These are phyloP conservation scores for Clavispora santaluciae DNA, from an alignment of 805 yeast genomes.

Conservation along the genomic window DNA sequence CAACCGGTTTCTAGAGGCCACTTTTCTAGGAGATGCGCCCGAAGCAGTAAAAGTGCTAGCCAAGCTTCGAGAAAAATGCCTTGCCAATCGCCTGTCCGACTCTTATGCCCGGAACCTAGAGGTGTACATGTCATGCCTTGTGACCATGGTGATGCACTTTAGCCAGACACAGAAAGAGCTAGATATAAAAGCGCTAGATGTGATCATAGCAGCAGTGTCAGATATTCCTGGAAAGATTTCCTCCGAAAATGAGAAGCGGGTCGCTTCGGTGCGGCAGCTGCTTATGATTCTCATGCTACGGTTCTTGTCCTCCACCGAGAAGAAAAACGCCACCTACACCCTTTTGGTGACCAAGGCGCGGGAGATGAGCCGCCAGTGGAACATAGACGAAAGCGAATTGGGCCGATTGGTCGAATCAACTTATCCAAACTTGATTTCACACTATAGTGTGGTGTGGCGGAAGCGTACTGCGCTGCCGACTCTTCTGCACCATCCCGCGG, in stretches of 20 bases:
- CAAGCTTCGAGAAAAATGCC: slow-evolving; percentile 3
- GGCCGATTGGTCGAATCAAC: background rate
- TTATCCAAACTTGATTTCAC: background rate
- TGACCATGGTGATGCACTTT: slow-evolving; percentile 2
- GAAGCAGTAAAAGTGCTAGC: slow-evolving; percentile 4
- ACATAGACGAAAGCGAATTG: background rate
- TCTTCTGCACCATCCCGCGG: background rate
- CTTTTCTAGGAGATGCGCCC: slow-evolving; percentile 7
- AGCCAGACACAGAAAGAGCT: background rate
- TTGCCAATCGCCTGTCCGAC: background rate
- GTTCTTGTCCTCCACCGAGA: background rate
- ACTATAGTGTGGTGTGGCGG: background rate
- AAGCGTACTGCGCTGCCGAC: background rate
- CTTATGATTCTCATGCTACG: background rate
- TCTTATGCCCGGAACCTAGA: slow-evolving; percentile 1
- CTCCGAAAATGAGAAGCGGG: background rate
- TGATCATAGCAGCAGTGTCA: background rate
- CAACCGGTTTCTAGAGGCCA: slow-evolving; percentile 13
- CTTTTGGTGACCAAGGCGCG: background rate
- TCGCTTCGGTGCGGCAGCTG: background rate
- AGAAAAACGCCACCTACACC: background rate
- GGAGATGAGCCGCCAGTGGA: background rate
- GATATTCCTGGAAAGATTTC: background rate
- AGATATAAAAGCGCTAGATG: background rate
- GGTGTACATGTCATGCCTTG: slow-evolving; percentile 11